Conservation (phyloP, 148 eudicot genomes). For the Heliamphora exappendiculata region DNA sequence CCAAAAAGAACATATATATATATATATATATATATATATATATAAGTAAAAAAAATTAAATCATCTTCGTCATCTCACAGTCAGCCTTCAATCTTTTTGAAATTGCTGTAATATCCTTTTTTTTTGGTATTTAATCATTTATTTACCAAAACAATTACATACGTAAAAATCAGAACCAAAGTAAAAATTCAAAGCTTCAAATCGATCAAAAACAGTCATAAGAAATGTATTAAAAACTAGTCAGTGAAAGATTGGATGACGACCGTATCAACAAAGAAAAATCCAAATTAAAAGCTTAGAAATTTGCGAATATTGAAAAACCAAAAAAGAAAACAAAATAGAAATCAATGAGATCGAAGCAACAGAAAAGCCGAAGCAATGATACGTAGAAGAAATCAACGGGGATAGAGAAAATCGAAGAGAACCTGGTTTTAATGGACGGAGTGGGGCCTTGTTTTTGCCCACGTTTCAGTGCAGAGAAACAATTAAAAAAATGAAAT, state of each 20-base stretch:
- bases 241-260: not conserved
- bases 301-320: not conserved
- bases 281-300: not conserved
- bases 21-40: no score
- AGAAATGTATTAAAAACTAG: not conserved
- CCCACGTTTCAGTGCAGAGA: not conserved
- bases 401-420: not conserved
- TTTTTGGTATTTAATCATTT: no score
- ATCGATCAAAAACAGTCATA: not conserved
- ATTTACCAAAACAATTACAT: no score
- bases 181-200: not conserved
- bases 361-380: not conserved
- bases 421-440: conserved; percentile 5
- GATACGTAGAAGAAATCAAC: no score
- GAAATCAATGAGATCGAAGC: not conserved
- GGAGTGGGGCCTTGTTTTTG: conserved; percentile 4
- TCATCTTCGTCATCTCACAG: no score
- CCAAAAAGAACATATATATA: not conserved
- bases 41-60: not conserved
- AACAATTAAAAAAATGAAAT: not conserved
- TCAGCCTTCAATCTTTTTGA: no score
- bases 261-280: not conserved
- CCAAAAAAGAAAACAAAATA: no score
- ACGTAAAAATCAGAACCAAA: not conserved
- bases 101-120: no score